phyloP scores from a whole-genome alignment of 176 grass and related monocot species.

The Carex cristatella region DNA sequence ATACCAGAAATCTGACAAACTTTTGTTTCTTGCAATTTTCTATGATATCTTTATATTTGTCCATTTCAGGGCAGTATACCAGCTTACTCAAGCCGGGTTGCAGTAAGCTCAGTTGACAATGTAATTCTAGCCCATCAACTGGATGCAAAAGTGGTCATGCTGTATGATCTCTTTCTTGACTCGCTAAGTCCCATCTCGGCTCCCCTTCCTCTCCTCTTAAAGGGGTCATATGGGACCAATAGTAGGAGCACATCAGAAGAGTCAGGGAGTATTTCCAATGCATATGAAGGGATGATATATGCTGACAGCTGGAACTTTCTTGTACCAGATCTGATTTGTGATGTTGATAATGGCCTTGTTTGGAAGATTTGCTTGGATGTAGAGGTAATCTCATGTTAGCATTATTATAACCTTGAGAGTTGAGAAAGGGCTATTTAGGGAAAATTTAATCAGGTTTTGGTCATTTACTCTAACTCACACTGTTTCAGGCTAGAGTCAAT shows the following conservation, averaged over 20 bases:
- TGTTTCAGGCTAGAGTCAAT: not conserved
- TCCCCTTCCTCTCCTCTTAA: slow-evolving; percentile 79
- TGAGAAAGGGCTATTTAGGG: not conserved
- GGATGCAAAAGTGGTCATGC: slow-evolving; percentile 94
- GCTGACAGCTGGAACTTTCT: slow-evolving; percentile 86
- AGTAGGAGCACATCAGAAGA: slow-evolving; percentile 46
- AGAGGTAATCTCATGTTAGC: slow-evolving; percentile 43
- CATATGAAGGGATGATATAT: slow-evolving; percentile 85
- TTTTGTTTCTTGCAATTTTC: slow-evolving; percentile 20
- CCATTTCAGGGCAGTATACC: slow-evolving; percentile 63
- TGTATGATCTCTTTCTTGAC: slow-evolving; percentile 87
- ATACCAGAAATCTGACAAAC: not conserved
- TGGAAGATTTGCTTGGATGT: slow-evolving; percentile 87
- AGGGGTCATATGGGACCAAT: slow-evolving; percentile 39
- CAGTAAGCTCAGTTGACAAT: slow-evolving; percentile 87
- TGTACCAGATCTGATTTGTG: slow-evolving; percentile 77
- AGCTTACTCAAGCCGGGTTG: slow-evolving; percentile 81
- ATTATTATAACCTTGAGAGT: not conserved
- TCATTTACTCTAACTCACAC: not conserved
- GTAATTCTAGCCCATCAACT: slow-evolving; percentile 89
- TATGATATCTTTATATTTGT: slow-evolving; percentile 11
- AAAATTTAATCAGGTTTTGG: not conserved
- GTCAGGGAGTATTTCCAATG: slow-evolving; percentile 49
- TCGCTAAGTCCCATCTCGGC: slow-evolving; percentile 78
- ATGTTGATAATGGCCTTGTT: slow-evolving; percentile 77